Percentiles rank a stretch among this genome's conserved stretches.
Evolutionary conservation across 441 rosid species (phyloP).

Genomic region (Pelargonium cotyledonis): DNA sequence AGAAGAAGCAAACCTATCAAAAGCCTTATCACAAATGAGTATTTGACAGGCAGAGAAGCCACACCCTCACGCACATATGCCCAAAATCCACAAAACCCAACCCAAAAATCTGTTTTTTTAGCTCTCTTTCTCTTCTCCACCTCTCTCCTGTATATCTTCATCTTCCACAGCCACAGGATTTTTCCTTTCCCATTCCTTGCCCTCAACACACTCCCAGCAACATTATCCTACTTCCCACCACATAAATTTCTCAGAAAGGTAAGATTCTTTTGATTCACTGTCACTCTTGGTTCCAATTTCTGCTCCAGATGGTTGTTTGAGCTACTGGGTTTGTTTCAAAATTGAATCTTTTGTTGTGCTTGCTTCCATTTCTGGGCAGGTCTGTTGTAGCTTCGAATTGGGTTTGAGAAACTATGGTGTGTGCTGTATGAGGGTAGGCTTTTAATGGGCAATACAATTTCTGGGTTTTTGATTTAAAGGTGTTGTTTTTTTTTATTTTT

Average conservation of each 20-base stretch:
- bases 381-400: not conserved
- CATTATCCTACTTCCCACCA: not conserved
- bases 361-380: not conserved
- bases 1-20: not conserved
- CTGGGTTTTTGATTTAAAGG: not conserved
- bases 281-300: not conserved
- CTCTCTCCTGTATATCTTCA: not conserved
- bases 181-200: not conserved
- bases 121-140: not conserved
- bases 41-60: slow-evolving; percentile 8
- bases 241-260: slow-evolving; percentile 1
- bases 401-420: not conserved
- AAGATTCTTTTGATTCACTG: not conserved
- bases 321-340: not conserved
- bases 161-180: not conserved
- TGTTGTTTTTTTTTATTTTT: not conserved
- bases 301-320: not conserved
- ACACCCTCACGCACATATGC: not conserved
- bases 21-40: not conserved
- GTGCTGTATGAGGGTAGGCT: not conserved
- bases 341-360: not conserved
- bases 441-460: not conserved
- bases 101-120: not conserved
- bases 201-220: not conserved
- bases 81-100: slow-evolving; percentile 7